Percentiles rank a stretch among this genome's conserved stretches.
phyloP scores from a whole-genome alignment of 371 early-diverging fungal genomes.

The Batrachochytrium dendrobatidis region DNA sequence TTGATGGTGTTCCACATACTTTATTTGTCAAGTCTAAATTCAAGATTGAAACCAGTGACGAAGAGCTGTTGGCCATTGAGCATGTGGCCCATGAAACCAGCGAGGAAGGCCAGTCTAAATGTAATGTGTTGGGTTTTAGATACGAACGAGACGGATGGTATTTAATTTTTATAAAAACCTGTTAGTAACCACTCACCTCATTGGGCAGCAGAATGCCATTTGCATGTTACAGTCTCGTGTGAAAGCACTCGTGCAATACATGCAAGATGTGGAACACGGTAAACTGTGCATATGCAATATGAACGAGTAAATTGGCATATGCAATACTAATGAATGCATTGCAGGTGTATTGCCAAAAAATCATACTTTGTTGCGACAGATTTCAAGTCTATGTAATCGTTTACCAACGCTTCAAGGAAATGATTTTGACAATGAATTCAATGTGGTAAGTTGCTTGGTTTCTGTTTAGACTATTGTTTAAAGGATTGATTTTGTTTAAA shows the following conservation, averaged over 20 bases:
- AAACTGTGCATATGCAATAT: neutral
- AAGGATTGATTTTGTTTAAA: neutral
- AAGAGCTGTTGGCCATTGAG: conserved; percentile 80
- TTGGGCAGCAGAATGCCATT: conserved; percentile 72
- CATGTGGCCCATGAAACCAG: conserved; percentile 67
- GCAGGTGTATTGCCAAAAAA: conserved; percentile 55
- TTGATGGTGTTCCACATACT: conserved; percentile 48
- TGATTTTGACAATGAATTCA: conserved; percentile 64
- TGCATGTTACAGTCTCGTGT: conserved; percentile 72
- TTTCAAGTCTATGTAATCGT: conserved; percentile 62
- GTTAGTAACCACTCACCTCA: conserved; percentile 61
- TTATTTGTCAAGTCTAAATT: conserved; percentile 62
- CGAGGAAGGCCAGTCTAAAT: conserved; percentile 50
- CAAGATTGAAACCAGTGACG: conserved; percentile 74
- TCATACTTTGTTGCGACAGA: conserved; percentile 70
- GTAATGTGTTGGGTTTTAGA: conserved; percentile 40
- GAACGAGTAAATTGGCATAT: conserved; percentile 31
- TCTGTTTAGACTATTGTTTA: neutral
- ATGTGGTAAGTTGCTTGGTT: conserved; percentile 42
- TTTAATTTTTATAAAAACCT: neutral
- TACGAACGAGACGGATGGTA: neutral
- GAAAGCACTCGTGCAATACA: conserved; percentile 58
- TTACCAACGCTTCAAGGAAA: conserved; percentile 59
- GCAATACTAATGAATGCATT: neutral
- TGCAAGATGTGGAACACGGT: conserved; percentile 60